These are phyloP conservation scores for Pseudogymnoascus sp. DNA, from an alignment of 2,329 filamentous ascomycete species.

Conservation along the genomic window DNA sequence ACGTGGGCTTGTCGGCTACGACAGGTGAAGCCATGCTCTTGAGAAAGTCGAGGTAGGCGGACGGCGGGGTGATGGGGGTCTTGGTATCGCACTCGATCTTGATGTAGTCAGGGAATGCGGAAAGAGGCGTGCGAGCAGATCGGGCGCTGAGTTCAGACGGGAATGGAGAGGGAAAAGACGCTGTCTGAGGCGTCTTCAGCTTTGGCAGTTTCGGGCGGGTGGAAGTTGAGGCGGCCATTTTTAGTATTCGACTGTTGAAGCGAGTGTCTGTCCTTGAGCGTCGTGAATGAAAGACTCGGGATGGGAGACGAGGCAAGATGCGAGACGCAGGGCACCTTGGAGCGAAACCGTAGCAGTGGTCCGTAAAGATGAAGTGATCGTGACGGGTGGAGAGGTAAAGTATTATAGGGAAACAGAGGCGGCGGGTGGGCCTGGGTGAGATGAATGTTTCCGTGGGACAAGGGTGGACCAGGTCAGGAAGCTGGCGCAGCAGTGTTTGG, in stretches of 20 bases:
- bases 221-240: background rate
- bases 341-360: background rate
- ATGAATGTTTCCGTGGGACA: background rate
- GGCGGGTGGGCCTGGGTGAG: background rate
- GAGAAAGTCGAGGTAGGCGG: constrained; percentile 87
- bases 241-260: background rate
- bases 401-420: constrained; percentile 2
- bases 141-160: constrained; percentile 48
- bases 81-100: constrained; percentile 60
- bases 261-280: background rate
- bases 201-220: constrained; percentile 46
- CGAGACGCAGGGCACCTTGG: constrained; percentile 3
- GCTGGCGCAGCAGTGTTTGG: background rate
- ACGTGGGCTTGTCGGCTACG: constrained; percentile 25
- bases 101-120: constrained; percentile 51
- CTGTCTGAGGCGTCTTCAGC: constrained; percentile 53
- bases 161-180: constrained; percentile 51
- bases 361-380: background rate
- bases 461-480: background rate
- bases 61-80: constrained; percentile 85
- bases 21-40: constrained; percentile 55
- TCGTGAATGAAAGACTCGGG: background rate
- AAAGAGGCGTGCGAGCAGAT: constrained; percentile 60
- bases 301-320: background rate
- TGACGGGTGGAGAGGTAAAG: background rate